Conservation (phyloP, 1,139 yeast genomes). For the Suhomyces ambrosiae region DNA sequence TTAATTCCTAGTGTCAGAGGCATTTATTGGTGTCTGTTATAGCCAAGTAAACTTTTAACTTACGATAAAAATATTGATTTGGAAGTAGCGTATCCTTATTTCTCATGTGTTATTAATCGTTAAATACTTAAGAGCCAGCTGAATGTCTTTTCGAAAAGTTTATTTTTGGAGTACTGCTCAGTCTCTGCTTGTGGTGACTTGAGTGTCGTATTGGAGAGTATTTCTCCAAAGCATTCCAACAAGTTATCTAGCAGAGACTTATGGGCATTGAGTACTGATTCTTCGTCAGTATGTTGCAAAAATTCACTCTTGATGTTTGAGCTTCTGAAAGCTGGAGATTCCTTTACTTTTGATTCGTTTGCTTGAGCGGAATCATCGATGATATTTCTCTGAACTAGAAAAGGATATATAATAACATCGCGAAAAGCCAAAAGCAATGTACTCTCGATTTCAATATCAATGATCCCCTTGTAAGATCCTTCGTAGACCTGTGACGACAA, state of each 20-base stretch:
- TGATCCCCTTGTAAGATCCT: conserved; percentile 3
- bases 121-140: conserved; percentile 19
- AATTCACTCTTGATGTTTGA: neutral
- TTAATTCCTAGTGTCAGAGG: too few species aligned
- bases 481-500: conserved; percentile 17
- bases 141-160: conserved; percentile 23
- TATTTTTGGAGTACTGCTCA: conserved; percentile 22
- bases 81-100: neutral
- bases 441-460: conserved; percentile 33
- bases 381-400: conserved; percentile 24
- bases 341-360: neutral
- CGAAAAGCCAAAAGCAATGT: conserved; percentile 35
- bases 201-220: conserved; percentile 21
- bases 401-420: conserved; percentile 34
- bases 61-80: too few species aligned
- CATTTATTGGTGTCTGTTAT: too few species aligned
- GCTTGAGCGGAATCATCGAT: conserved; percentile 1
- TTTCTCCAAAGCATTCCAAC: conserved; percentile 28
- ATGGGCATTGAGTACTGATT: neutral
- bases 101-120: neutral
- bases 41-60: too few species aligned
- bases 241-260: conserved; percentile 13
- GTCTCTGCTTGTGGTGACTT: conserved; percentile 24
- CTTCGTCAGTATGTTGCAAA: neutral
- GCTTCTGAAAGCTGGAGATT: neutral